Evolutionary conservation across 345 rosid genomes (phyloP).

Genomic region (Camelina hispida): DNA sequence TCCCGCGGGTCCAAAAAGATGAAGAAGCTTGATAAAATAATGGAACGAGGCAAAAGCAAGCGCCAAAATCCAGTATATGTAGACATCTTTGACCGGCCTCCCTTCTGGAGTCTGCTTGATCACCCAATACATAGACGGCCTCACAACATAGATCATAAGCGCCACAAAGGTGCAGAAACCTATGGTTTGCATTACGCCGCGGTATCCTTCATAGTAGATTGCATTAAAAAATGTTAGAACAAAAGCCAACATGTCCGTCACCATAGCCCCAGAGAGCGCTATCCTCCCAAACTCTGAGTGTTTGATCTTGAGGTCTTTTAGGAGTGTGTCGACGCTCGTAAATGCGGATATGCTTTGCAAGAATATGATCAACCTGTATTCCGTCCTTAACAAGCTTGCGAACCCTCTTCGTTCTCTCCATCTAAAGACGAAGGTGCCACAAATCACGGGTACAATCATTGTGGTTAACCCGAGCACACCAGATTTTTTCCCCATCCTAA

Average conservation of each 20-base stretch:
- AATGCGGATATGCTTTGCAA: conserved; percentile 47
- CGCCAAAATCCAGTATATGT: conserved; percentile 39
- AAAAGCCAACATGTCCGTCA: conserved; percentile 43
- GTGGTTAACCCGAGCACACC: conserved; percentile 39
- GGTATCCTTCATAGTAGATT: background rate
- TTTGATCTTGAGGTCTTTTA: conserved; percentile 53
- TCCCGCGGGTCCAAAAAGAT: conserved; percentile 41
- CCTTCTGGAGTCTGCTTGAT: conserved; percentile 48
- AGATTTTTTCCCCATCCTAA: conserved; percentile 37
- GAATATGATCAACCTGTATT: conserved; percentile 21
- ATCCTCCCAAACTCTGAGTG: conserved; percentile 61
- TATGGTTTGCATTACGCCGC: background rate
- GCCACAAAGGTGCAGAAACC: background rate
- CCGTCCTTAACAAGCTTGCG: background rate
- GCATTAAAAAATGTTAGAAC: conserved; percentile 9
- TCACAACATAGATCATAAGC: background rate
- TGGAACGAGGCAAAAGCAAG: conserved; percentile 36
- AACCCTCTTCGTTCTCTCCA: conserved; percentile 10
- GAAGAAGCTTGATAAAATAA: background rate
- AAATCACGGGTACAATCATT: conserved; percentile 40
- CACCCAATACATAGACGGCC: conserved; percentile 47
- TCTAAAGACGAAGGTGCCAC: conserved; percentile 8
- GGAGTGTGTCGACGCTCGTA: conserved; percentile 52
- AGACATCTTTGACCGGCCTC: conserved; percentile 39
- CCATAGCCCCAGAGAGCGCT: conserved; percentile 48